Conservation (phyloP, 805 yeast species). For the Yamadazyma kitorensis region DNA sequence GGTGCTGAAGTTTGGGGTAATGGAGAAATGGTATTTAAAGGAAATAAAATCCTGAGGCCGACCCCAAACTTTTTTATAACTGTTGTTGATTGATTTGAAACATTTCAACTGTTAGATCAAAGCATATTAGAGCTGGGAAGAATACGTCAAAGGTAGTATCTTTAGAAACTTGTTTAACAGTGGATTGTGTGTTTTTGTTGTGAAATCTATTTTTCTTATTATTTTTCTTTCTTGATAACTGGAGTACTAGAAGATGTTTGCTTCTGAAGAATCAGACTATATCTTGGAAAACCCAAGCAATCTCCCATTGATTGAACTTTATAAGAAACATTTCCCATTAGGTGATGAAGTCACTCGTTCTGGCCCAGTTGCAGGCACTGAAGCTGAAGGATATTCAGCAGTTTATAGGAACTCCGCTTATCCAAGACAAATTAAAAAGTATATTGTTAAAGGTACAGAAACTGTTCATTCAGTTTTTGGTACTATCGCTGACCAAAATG, state of each 20-base stretch:
- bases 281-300: slow-evolving; percentile 10
- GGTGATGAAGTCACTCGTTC: slow-evolving; percentile 3
- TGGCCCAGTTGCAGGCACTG: slow-evolving; percentile 16
- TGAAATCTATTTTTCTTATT: no score
- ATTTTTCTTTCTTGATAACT: neutral
- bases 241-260: slow-evolving; percentile 14
- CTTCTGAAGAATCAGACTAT: slow-evolving; percentile 11
- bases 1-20: no score
- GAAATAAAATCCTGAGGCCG: no score
- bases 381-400: slow-evolving; percentile 22
- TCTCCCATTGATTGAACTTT: slow-evolving; percentile 11
- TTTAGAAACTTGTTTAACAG: no score
- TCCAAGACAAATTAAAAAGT: slow-evolving; percentile 13
- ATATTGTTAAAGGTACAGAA: slow-evolving; percentile 30
- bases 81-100: no score
- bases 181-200: no score
- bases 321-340: slow-evolving; percentile 7
- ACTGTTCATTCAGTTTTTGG: slow-evolving; percentile 38
- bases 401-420: slow-evolving; percentile 25
- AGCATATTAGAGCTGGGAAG: no score
- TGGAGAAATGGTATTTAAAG: no score
- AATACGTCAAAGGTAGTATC: no score
- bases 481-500: slow-evolving; percentile 18
- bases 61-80: no score
- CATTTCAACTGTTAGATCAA: no score